Percentiles rank a stretch among this genome's conserved stretches.
These are phyloP conservation scores for Jatropha podagrica DNA, from an alignment of 441 rosid species.

Conservation along the genomic window DNA sequence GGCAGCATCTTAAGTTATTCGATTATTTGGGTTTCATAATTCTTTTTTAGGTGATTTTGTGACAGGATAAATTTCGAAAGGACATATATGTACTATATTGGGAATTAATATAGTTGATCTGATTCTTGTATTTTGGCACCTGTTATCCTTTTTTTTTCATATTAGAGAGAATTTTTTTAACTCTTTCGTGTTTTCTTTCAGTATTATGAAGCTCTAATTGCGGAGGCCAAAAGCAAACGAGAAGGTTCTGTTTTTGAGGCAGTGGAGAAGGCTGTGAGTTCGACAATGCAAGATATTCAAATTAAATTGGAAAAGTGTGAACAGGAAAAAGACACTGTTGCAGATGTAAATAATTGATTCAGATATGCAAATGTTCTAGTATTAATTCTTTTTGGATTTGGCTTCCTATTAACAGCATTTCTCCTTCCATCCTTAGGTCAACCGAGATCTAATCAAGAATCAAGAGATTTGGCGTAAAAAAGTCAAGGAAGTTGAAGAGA, in stretches of 20 bases:
- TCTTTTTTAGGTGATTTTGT: neutral
- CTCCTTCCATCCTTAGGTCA: constrained; percentile 40
- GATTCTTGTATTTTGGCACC: constrained; percentile 1
- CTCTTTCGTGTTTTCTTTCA: constrained; percentile 27
- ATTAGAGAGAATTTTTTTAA: neutral
- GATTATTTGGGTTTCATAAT: neutral
- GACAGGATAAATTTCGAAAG: neutral
- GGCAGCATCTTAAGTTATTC: neutral
- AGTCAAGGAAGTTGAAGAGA: constrained; percentile 75
- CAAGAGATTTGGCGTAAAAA: constrained; percentile 62
- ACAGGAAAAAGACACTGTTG: constrained; percentile 57
- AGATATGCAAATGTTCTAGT: neutral
- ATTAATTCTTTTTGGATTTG: constrained; percentile 2
- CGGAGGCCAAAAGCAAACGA: constrained; percentile 73
- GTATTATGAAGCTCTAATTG: constrained; percentile 80
- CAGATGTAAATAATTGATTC: constrained; percentile 48
- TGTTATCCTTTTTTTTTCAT: neutral
- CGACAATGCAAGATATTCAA: constrained; percentile 67
- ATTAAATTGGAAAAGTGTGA: constrained; percentile 57
- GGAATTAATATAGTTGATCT: neutral
- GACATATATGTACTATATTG: neutral
- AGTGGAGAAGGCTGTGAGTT: constrained; percentile 61
- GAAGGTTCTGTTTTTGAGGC: constrained; percentile 58
- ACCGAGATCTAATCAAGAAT: constrained; percentile 66
- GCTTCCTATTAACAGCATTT: constrained; percentile 1